A percentile compares a stretch with the other conserved stretches of the same genome.
These are phyloP conservation scores for Lanmaoa rubissima DNA, from an alignment of 768 basidiomycete genomes.

Conservation along the genomic window DNA sequence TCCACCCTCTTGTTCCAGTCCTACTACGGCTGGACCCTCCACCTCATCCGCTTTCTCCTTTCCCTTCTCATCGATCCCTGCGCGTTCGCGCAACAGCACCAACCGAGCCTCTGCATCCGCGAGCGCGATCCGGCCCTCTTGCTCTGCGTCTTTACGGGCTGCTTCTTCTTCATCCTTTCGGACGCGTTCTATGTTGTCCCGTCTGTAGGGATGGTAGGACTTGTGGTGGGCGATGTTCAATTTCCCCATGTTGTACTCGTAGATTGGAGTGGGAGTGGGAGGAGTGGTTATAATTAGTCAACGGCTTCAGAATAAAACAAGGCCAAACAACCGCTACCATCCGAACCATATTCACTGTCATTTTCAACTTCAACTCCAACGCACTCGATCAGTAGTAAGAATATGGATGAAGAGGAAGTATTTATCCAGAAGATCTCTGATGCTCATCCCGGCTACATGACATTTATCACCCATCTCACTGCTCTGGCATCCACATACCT, in stretches of 20 bases:
- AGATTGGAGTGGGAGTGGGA: too few relatives aligned
- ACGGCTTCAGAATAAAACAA: conserved; percentile 15
- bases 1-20: background rate
- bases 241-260: conserved; percentile 9
- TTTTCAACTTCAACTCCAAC: background rate
- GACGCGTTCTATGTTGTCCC: conserved; percentile 82
- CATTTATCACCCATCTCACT: conserved; percentile 25
- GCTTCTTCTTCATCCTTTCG: conserved; percentile 83
- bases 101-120: conserved; percentile 84
- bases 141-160: conserved; percentile 56
- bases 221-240: conserved; percentile 91
- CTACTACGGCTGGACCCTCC: conserved; percentile 3
- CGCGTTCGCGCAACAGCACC: conserved; percentile 58
- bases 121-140: conserved; percentile 69
- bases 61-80: conserved; percentile 43
- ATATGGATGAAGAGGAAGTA: conserved; percentile 20
- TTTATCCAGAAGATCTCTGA: conserved; percentile 5
- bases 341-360: background rate
- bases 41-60: conserved; percentile 36
- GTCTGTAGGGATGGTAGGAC: conserved; percentile 82
- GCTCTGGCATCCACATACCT: conserved; percentile 38
- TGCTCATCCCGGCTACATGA: conserved; percentile 24
- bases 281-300: conserved; percentile 15
- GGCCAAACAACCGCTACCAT: conserved; percentile 5
- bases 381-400: background rate